Evolutionary conservation across 2,329 filamentous ascomycete species (phyloP).

Genomic region (Coniochaeta prunicola): DNA sequence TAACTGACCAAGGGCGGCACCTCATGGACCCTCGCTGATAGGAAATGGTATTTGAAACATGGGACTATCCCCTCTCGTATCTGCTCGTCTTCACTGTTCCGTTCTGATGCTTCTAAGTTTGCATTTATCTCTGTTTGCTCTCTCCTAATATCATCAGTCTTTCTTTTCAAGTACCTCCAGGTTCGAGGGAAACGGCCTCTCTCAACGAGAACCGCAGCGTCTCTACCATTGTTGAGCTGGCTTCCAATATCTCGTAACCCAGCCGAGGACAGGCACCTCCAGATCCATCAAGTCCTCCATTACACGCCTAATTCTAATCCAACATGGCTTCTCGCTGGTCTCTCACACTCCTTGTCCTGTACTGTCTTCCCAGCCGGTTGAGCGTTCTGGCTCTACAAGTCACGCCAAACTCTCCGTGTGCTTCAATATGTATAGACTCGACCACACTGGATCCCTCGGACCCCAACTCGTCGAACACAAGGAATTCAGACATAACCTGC

Average conservation of each 20-base stretch:
- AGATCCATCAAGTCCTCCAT: neutral
- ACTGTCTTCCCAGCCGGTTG: conserved; percentile 13
- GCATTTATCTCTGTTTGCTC: neutral
- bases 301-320: neutral
- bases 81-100: neutral
- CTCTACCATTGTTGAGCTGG: neutral
- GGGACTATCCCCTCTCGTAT: neutral
- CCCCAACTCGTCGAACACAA: conserved; percentile 37
- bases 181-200: neutral
- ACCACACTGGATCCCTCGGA: conserved; percentile 32
- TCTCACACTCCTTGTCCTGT: conserved; percentile 9
- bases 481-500: conserved; percentile 39
- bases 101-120: neutral
- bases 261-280: neutral
- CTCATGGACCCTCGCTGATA: neutral
- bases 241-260: neutral
- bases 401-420: conserved; percentile 46
- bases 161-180: neutral
- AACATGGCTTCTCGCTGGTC: conserved; percentile 10
- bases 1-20: conserved; percentile 1
- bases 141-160: neutral
- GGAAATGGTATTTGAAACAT: neutral
- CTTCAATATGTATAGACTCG: conserved; percentile 40
- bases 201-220: neutral
- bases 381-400: conserved; percentile 37